These are phyloP conservation scores for Syzygium aromaticum DNA, from an alignment of 345 rosid species.

Conservation along the genomic window DNA sequence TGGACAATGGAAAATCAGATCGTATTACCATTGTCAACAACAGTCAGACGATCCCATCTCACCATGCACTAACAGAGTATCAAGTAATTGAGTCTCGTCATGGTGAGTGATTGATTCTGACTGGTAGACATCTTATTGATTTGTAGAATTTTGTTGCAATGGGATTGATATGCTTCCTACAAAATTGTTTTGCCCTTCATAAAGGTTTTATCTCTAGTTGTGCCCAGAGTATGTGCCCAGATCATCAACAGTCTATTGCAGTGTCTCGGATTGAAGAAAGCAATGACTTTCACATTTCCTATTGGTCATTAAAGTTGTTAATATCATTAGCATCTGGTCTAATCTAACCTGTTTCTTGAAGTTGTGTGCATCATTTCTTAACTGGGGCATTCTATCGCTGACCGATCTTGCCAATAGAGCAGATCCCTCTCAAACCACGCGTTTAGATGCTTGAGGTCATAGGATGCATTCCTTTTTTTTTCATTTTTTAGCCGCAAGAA, in stretches of 20 bases:
- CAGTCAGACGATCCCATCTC: constrained; percentile 37
- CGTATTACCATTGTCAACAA: constrained; percentile 57
- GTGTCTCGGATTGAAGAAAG: not conserved
- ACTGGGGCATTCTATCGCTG: not conserved
- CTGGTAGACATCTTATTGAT: not conserved
- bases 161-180: not conserved
- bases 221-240: too few species aligned
- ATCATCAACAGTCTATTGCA: not conserved
- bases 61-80: constrained; percentile 79
- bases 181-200: not conserved
- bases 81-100: constrained; percentile 54
- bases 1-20: constrained; percentile 89
- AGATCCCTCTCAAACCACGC: not conserved
- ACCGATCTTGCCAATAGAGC: not conserved
- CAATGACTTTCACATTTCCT: not conserved
- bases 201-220: not conserved
- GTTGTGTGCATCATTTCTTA: not conserved
- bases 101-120: constrained; percentile 35
- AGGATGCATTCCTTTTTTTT: not conserved
- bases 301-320: not conserved
- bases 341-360: not conserved
- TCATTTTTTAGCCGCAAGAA: not conserved
- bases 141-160: not conserved
- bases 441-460: not conserved
- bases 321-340: not conserved